Base-by-base conservation (phyloP, 306 rosid species). In the Oxytropis ochrocephala region DNA sequence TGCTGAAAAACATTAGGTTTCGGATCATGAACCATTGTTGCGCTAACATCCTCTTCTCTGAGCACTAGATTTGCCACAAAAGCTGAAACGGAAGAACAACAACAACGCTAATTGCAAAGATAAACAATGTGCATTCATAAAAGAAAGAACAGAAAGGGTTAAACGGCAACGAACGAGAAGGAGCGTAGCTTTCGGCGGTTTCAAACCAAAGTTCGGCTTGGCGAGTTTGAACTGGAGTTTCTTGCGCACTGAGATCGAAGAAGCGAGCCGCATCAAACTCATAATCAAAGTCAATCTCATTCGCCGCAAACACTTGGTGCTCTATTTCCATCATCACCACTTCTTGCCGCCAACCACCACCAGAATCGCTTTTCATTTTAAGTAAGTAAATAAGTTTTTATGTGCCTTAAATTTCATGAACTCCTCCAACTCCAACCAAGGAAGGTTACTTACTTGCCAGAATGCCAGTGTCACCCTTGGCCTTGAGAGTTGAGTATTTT, bases 251-350 rank as follows among this genome's bases (percentile, higher is more conserved):
- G 62, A 82, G 75, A 75, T 82, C 86, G 79, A 82, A 82, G 81
- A 82, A 82, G 11, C 83, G 76, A 75, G 78, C 76, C 0, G 86
- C 86, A 12, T 82, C 83, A 41, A 82, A 82, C 76, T 82, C 86
- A 33, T 82, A 82, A 78, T 67, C 76, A 4, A 82, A 13, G 52
- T 82, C 86, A 44, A 75, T 79, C 48, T 82, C 74, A 60, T 75
- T 56, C 19, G 72, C 75, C 24, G 44, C 62, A 11, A 70, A 78
- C 43, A 60, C 61, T 0, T 60, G 17, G 5, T 52, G n/a, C 64
- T 82, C 86, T 4, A 82, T 66, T 3, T 78, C 86, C 82, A 42
- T 67, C 70, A 17, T 46, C 60, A 8, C 38, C 0, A 11, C 39
- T 52, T 61, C 54, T 44, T 70, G 51, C 27, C 27, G 19, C 44